These are phyloP conservation scores for Colletotrichum godetiae DNA, from an alignment of 2,329 filamentous ascomycete species.

Conservation along the genomic window DNA sequence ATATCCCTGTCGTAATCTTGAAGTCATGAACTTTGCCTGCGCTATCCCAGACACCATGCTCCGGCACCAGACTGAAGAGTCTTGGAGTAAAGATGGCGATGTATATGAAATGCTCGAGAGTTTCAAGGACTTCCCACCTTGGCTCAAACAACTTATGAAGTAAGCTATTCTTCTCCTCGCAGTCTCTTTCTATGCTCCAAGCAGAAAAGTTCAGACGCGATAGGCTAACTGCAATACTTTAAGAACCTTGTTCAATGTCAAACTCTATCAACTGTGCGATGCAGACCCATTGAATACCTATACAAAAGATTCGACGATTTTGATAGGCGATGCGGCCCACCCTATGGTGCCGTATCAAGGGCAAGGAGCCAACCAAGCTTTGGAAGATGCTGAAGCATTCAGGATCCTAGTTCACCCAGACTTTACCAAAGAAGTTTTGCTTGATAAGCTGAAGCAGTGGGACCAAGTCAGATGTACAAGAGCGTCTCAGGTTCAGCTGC, in stretches of 20 bases:
- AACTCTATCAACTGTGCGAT: not conserved
- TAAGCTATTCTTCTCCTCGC: not conserved
- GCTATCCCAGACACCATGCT: not conserved
- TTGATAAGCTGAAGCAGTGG: not conserved
- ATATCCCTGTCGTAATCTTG: not conserved
- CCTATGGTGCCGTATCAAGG: constrained; percentile 17
- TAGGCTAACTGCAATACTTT: not conserved
- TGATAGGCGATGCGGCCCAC: constrained; percentile 9
- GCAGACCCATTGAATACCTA: not conserved
- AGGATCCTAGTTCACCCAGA: not conserved
- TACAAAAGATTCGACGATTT: not conserved
- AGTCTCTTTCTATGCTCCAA: too few species aligned
- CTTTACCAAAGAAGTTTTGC: not conserved
- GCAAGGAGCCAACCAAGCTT: constrained; percentile 14
- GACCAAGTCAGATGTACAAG: not conserved
- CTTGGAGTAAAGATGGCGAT: not conserved
- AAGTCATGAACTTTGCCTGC: constrained; percentile 2
- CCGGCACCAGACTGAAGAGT: not conserved
- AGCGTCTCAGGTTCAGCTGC: not conserved
- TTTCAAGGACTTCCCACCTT: constrained; percentile 8
- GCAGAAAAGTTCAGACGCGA: not conserved
- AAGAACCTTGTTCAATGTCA: not conserved
- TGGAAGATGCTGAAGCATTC: constrained; percentile 6
- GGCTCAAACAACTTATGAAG: not conserved
- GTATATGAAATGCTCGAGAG: not conserved